Evolutionary conservation across 495 filamentous ascomycete species (phyloP).

Genomic region (Sphaerosporella brunnea): DNA sequence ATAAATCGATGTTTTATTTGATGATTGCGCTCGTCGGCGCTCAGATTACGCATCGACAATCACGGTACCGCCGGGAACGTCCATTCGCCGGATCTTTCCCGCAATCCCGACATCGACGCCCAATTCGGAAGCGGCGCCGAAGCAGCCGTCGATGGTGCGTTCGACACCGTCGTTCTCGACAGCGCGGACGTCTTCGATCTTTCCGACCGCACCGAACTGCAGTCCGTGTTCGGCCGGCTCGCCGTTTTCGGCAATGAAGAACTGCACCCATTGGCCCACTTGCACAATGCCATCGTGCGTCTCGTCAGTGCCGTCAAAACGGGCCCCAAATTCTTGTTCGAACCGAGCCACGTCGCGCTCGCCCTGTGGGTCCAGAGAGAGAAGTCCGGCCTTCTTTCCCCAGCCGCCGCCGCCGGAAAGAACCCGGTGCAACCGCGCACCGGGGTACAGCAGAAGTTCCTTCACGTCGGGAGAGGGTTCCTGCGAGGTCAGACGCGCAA

Average conservation of each 20-base stretch:
- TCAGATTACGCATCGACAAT: slow-evolving; percentile 6
- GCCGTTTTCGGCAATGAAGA: slow-evolving; percentile 14
- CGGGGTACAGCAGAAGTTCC: slow-evolving; percentile 11
- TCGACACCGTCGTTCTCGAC: slow-evolving; percentile 5
- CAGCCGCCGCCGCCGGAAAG: slow-evolving; percentile 59
- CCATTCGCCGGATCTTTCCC: slow-evolving; percentile 10
- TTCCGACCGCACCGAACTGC: slow-evolving; percentile 16
- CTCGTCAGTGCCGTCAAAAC: slow-evolving; percentile 8
- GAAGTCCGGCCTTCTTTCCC: slow-evolving; percentile 53
- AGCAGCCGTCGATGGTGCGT: slow-evolving; percentile 16
- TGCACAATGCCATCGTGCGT: slow-evolving; percentile 10
- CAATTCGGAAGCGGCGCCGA: slow-evolving; percentile 17
- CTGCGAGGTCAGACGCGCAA: slow-evolving; percentile 39
- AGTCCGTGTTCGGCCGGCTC: slow-evolving; percentile 5
- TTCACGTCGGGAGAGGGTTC: slow-evolving; percentile 24
- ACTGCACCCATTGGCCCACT: slow-evolving; percentile 20
- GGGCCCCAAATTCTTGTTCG: slow-evolving; percentile 17
- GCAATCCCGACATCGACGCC: slow-evolving; percentile 19
- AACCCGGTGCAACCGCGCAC: slow-evolving; percentile 33
- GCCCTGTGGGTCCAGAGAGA: slow-evolving; percentile 43
- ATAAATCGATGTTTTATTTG: background rate
- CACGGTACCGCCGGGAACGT: slow-evolving; percentile 21
- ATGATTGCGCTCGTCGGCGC: background rate
- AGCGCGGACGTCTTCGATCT: slow-evolving; percentile 7
- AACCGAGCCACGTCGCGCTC: slow-evolving; percentile 12